A percentile compares a stretch with the other conserved stretches of the same genome.
Evolutionary conservation across 2,329 filamentous ascomycete species (phyloP).

Genomic region (Macrophomina pseudophaseolina): DNA sequence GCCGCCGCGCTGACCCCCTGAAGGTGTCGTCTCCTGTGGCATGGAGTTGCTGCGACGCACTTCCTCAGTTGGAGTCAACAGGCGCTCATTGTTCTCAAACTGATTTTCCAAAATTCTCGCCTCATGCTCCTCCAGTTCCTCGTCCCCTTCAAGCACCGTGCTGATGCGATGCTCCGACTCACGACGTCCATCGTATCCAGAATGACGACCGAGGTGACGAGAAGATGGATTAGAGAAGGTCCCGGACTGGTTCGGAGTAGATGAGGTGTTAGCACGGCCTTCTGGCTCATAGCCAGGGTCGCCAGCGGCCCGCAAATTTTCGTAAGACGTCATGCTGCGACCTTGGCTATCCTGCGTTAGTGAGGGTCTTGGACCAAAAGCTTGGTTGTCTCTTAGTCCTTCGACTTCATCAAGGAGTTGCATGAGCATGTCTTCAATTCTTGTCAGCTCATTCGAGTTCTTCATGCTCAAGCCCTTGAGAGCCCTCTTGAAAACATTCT

Average conservation of each 20-base stretch:
- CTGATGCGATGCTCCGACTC: constrained; percentile 81
- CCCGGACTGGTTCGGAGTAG: constrained; percentile 75
- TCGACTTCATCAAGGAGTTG: constrained; percentile 93
- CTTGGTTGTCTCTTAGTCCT: constrained; percentile 54
- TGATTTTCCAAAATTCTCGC: constrained; percentile 56
- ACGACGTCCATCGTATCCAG: constrained; percentile 58
- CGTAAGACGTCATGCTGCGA: constrained; percentile 69
- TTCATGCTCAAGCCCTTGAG: constrained; percentile 87
- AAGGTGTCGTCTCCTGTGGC: constrained; percentile 59
- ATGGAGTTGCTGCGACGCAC: constrained; percentile 44
- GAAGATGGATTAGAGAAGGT: constrained; percentile 67
- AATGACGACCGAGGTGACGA: constrained; percentile 50
- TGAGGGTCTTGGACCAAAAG: constrained; percentile 31
- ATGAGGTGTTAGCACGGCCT: constrained; percentile 76
- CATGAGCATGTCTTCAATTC: constrained; percentile 74
- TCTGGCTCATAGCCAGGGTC: constrained; percentile 82
- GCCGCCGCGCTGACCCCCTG: constrained; percentile 36
- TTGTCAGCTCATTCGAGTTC: constrained; percentile 82
- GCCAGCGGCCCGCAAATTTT: constrained; percentile 72
- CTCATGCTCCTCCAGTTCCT: constrained; percentile 70
- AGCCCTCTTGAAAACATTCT: constrained; percentile 93
- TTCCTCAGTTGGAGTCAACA: constrained; percentile 67
- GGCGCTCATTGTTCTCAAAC: constrained; percentile 63
- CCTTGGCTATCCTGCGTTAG: constrained; percentile 37
- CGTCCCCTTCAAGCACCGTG: constrained; percentile 83